These are phyloP conservation scores for Nemania abortiva DNA, from an alignment of 2,329 filamentous ascomycete genomes.

Conservation along the genomic window DNA sequence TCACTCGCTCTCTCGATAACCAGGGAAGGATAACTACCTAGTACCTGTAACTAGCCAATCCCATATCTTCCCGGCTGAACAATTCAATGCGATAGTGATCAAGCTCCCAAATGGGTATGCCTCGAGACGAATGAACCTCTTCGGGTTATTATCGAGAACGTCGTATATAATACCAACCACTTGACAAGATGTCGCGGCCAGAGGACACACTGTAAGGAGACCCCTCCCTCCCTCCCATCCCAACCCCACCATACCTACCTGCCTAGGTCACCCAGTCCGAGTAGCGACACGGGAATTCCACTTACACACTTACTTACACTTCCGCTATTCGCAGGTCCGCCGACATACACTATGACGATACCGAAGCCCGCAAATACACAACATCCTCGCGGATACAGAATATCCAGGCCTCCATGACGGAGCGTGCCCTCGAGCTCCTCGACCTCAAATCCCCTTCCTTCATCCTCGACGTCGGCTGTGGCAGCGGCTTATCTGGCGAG, in stretches of 20 bases:
- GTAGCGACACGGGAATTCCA: not conserved
- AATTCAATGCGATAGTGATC: slow-evolving; percentile 13
- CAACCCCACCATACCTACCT: slow-evolving; percentile 25
- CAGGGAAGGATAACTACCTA: not conserved
- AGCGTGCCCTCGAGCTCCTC: slow-evolving; percentile 91
- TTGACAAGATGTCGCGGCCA: slow-evolving; percentile 86
- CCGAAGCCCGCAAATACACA: slow-evolving; percentile 96
- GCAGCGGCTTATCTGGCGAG: slow-evolving; percentile 92
- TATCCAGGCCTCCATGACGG: slow-evolving; percentile 95
- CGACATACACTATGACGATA: slow-evolving; percentile 97
- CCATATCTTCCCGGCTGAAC: too few relatives aligned
- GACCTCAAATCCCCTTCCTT: slow-evolving; percentile 82
- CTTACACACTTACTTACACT: not conserved
- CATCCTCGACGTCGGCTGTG: slow-evolving; percentile 97
- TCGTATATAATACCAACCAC: slow-evolving; percentile 4
- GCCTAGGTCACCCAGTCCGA: not conserved
- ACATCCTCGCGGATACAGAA: slow-evolving; percentile 95
- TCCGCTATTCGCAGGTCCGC: slow-evolving; percentile 73
- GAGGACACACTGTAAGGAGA: slow-evolving; percentile 86
- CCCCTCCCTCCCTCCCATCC: slow-evolving; percentile 14
- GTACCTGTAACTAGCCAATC: not conserved
- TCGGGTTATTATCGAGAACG: not conserved
- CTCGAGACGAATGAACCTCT: not conserved
- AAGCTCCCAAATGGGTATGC: slow-evolving; percentile 3
- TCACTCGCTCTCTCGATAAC: not conserved